Base-by-base conservation (phyloP, 2,329 filamentous ascomycete genomes). In the Zymoseptoria brevis region DNA sequence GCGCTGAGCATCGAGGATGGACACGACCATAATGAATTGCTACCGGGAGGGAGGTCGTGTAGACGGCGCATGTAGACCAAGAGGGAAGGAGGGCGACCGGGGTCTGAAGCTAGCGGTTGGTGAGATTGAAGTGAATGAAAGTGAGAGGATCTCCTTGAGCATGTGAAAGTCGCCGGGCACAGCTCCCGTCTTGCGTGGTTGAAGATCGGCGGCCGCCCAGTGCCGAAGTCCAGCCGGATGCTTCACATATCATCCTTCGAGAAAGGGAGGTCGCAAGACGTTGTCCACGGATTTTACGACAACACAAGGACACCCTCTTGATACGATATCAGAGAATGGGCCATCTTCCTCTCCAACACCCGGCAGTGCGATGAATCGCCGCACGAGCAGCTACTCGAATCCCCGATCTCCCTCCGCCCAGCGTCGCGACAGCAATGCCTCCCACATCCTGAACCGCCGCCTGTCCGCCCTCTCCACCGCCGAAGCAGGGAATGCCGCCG, bases 1-100 rank as follows among this genome's bases (percentile, higher is more conserved):
- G 69, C 87, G 87, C 80, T 96, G 90, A 71, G 91, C 86, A 72
- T 91, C 86, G 71, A 96, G 87, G 69, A 92, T 84, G 65, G 91
- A 96, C 75, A 88, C 80, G 69, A 85, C 87, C 90, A 96, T 96
- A 52, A 74, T 75, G 35, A 16, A 16, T n/a, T 45, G 35, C 35
- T 16, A 45, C 35, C 35, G 16, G 2, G 13, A 45, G 35, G 13
- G 4, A 6, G 35, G 3, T 45, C 16, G 35, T 45, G 16, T 45
- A 45, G 13, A n/a, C 35, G 35, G 35, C 35, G 35, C 35, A 45
- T 45, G 13, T 16, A 45, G 35, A 45, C 35, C 35, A 45, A 45
- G 11, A 16, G 16, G 35, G 35, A 45, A 45, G 35, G 35, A 16
- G 13, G 4, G 35, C 35, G 35, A 45, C 35, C 16, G 4, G 13